Base-by-base conservation (phyloP, 2,329 filamentous ascomycete genomes). In the Paracamarosporium sp. region DNA sequence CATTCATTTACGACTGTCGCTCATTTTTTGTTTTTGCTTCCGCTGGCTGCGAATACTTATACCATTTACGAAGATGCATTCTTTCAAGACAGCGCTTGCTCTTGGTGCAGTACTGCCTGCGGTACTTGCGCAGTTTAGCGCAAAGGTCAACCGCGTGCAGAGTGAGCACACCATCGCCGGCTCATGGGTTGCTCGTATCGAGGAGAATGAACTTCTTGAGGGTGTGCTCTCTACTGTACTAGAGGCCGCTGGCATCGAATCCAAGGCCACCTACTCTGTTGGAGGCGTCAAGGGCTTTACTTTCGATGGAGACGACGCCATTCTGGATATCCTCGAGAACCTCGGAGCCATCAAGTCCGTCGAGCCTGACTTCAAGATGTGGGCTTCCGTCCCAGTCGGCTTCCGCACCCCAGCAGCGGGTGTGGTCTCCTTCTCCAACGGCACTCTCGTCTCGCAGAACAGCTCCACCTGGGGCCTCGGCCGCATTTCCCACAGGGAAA, bases 401-500 rank as follows among this genome's bases (percentile, higher is more conserved):
- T 55, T 13, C 46, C 12, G 8, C 44, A 51, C 28, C 38, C 43
- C 13, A 20, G 36, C n/a, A 30, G 13, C 15, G 36, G 36, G 11
- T 11, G 17, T 40, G 17, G n/a, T 11, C 12, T 17, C 36, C 9
- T 22, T 40, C 7, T n/a, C 36, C 7, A 40, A 40, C 36, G 36
- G 36, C 5, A 9, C 36, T 12, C 36, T 40, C 17, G 36, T 40
- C 36, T 22, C 87, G 7, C 92, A 99, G 87, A 95, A 92, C 85
- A 89, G 92, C 78, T 91, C 96, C 64, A 95, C 95, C n/a, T 99
- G 96, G 95, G 95, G 96, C 83, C 86, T 99, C 65, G 95, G 95
- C 68, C 92, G 95, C 88, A 91, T 99, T 81, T 99, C 95, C 28
- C 95, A 99, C 85, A 92, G 95, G 90, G 91, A 70, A 93, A 87